Evolutionary conservation across 352 stramenopile species (phyloP).

Genomic region (Phytopythium sindhum): DNA sequence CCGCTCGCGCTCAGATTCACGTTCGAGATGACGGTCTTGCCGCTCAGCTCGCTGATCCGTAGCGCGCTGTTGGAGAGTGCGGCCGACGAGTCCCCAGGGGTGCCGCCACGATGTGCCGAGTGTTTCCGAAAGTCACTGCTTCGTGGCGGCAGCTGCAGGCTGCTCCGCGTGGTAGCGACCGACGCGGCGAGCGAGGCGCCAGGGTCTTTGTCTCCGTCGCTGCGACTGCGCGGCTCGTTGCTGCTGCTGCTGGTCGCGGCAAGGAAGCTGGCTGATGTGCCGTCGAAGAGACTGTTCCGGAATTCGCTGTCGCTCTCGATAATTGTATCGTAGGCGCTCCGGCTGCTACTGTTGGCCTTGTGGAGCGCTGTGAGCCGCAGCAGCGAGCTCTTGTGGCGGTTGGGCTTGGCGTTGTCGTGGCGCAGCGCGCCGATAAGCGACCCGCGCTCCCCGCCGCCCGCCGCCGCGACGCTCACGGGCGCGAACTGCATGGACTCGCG

Average conservation of each 20-base stretch:
- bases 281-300: conserved; percentile 34
- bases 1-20: neutral
- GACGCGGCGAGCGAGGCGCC: neutral
- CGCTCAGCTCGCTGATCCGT: conserved; percentile 6
- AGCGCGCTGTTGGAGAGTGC: neutral
- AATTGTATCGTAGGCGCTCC: conserved; percentile 10
- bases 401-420: neutral
- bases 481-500: conserved; percentile 37
- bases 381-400: conserved; percentile 8
- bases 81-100: neutral
- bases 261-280: conserved; percentile 25
- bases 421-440: neutral
- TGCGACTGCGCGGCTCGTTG: conserved; percentile 2
- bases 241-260: neutral
- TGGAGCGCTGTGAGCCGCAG: conserved; percentile 10
- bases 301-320: conserved; percentile 16
- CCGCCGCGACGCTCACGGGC: neutral
- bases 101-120: neutral
- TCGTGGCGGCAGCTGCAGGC: neutral
- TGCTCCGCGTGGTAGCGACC: neutral
- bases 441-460: neutral
- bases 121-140: neutral
- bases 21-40: conserved; percentile 6
- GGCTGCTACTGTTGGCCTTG: conserved; percentile 13
- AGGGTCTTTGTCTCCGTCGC: conserved; percentile 1